Base-by-base conservation (phyloP, 2,329 filamentous ascomycete species). In the Fusarium euwallaceae region DNA sequence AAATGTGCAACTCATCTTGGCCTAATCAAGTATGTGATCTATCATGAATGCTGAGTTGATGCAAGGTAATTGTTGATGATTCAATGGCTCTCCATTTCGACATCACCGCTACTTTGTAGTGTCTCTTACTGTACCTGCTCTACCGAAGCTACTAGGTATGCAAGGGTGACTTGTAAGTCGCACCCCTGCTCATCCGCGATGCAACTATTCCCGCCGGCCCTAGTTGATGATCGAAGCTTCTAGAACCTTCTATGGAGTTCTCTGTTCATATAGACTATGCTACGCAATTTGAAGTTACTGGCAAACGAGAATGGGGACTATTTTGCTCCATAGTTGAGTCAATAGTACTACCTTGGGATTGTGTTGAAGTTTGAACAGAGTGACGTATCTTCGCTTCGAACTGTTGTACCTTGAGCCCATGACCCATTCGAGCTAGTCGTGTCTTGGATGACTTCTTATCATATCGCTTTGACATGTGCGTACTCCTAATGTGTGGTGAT, bases 231-330 rank as follows among this genome's bases (percentile, higher is more conserved):
- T 66, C 67, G 77, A 79, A 79, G 67, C 69, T 79, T 79, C 77
- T 79, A 79, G 77, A 79, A 79, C 36, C 74, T 79, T 79, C 77
- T 59, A 69, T 22, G 17, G 11, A 32, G n/a, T 48, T 24, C 6
- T 14, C 34, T 6, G 22, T 27, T 59, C 24, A 7, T 9, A 39
- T 59, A 16, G 22, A 39, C 55, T 17, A 36, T 37, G 37, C 16
- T 22, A 17, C 22, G 34, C 56, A 41, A 24, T 29, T 41, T 17
- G 22, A 41, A 10, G 10, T 11, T 41, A 29, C 16, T 32, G 27
- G n/a, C 27, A 32, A 55, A 12, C 48, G 27, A 55, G 12, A 32
- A 55, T 11, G 10, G 27, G 10, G 10, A n/a, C 27, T 20, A 14
- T 32, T 55, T 8, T 17, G 6, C 11, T 32, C 16, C 17, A 20